These are phyloP conservation scores for Viola odorata DNA, from an alignment of 345 rosid species.

Conservation along the genomic window DNA sequence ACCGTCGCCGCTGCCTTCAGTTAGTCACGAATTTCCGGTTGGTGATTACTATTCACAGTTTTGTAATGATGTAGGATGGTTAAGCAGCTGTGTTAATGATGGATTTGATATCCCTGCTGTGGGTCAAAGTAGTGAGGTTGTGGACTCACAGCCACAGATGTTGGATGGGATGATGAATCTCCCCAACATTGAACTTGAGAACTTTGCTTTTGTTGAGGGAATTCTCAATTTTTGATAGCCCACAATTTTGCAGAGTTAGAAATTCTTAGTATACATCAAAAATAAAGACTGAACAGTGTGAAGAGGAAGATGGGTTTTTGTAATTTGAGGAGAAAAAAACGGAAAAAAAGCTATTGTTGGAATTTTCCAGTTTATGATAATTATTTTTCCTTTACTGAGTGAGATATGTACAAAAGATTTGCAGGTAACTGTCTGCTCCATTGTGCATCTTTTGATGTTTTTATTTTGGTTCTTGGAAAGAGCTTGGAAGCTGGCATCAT, in stretches of 20 bases:
- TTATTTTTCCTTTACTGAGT: background rate
- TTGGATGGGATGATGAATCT: constrained; percentile 16
- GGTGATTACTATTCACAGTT: background rate
- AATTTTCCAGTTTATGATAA: background rate
- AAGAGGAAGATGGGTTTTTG: background rate
- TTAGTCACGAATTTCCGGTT: constrained; percentile 12
- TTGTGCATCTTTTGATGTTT: background rate
- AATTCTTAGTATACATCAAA: background rate
- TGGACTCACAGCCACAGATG: background rate
- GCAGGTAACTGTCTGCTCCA: background rate
- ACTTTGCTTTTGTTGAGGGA: constrained; percentile 35
- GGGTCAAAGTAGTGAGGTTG: background rate
- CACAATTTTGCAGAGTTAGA: constrained; percentile 15
- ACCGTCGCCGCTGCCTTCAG: constrained; percentile 6
- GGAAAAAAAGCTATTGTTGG: background rate
- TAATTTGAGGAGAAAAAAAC: too few relatives aligned
- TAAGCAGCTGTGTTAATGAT: background rate
- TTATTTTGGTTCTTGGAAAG: constrained; percentile 1
- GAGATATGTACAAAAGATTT: background rate
- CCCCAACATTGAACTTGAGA: constrained; percentile 26
- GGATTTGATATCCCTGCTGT: background rate
- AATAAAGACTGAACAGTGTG: background rate
- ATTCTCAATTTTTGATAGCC: constrained; percentile 16
- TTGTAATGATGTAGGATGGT: constrained; percentile 12
- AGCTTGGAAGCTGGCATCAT: constrained; percentile 9